A percentile compares a stretch with the other conserved stretches of the same genome.
Conservation (phyloP, 2,329 filamentous ascomycete genomes). For the Fusarium cyanostomum region DNA sequence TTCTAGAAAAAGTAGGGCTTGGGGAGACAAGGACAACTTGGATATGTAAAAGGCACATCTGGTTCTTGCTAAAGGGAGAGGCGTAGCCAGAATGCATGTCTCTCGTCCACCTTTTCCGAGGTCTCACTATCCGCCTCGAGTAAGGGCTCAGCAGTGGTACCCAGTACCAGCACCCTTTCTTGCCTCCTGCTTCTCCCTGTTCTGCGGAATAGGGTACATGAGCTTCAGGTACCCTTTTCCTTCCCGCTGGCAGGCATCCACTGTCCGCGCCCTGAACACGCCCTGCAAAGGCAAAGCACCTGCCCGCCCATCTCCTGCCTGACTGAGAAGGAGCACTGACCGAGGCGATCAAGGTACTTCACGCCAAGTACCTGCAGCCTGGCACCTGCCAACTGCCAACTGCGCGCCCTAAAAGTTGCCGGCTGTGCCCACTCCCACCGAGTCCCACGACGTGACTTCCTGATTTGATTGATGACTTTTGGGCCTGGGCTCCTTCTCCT, state of each 20-base stretch:
- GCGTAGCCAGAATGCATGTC: constrained; percentile 18
- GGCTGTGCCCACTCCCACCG: constrained; percentile 37
- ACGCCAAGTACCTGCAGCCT: constrained; percentile 17
- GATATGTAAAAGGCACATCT: background rate
- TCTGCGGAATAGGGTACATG: constrained; percentile 18
- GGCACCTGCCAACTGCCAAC: constrained; percentile 38
- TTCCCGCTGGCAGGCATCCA: constrained; percentile 26
- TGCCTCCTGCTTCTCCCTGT: constrained; percentile 7
- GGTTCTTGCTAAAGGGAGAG: constrained; percentile 5
- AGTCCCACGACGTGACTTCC: constrained; percentile 42
- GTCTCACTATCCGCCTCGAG: constrained; percentile 6
- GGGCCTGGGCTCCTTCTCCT: constrained; percentile 40
- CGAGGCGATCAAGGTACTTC: constrained; percentile 6
- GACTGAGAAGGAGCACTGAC: background rate
- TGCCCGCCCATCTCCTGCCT: constrained; percentile 1
- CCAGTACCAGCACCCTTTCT: constrained; percentile 13
- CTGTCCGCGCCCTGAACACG: background rate
- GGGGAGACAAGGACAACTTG: background rate
- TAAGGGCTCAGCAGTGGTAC: constrained; percentile 2
- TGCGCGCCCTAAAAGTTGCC: constrained; percentile 29
- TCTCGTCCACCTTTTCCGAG: constrained; percentile 13
- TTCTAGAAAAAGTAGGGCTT: constrained; percentile 2
- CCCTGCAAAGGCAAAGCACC: constrained; percentile 10
- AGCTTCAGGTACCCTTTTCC: constrained; percentile 20
- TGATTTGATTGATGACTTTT: constrained; percentile 41